phyloP scores from a whole-genome alignment of 495 filamentous ascomycete genomes.

The Tricharina praecox region DNA sequence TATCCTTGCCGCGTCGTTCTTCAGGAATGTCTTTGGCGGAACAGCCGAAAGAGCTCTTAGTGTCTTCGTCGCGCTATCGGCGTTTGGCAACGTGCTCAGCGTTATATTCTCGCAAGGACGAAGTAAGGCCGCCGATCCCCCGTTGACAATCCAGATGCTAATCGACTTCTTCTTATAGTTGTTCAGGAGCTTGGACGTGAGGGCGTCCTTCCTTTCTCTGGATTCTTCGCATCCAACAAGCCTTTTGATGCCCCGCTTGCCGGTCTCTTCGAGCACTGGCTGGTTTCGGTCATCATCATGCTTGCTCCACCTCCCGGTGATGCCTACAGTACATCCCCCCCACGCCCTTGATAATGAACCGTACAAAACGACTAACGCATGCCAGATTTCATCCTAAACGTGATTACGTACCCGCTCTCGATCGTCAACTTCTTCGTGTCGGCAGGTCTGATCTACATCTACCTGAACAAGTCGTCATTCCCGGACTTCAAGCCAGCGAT shows the following conservation, averaged over 20 bases:
- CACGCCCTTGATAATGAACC: too few relatives aligned
- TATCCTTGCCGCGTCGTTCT: constrained; percentile 8
- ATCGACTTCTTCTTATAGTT: too few relatives aligned
- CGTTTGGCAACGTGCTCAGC: constrained; percentile 52
- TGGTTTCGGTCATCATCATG: constrained; percentile 44
- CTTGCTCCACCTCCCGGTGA: constrained; percentile 47
- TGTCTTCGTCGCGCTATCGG: constrained; percentile 55
- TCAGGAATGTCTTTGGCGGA: constrained; percentile 4
- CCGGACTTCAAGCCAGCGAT: constrained; percentile 27
- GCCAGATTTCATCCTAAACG: constrained; percentile 31
- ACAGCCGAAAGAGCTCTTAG: constrained; percentile 41
- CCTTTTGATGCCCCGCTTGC: constrained; percentile 50
- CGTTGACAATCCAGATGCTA: too few relatives aligned
- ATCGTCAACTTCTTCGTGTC: constrained; percentile 36
- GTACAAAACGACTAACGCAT: too few relatives aligned
- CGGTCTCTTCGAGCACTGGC: constrained; percentile 45
- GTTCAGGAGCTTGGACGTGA: constrained; percentile 40
- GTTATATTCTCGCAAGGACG: constrained; percentile 37
- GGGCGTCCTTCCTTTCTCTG: constrained; percentile 51
- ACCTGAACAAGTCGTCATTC: constrained; percentile 28
- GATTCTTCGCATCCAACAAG: constrained; percentile 42
- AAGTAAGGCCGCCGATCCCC: too few relatives aligned
- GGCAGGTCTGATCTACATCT: constrained; percentile 36
- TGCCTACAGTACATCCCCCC: constrained; percentile 36
- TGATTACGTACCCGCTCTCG: constrained; percentile 38